These are phyloP conservation scores for Leucocoprinus leucothites DNA, from an alignment of 768 basidiomycete genomes.

Conservation along the genomic window DNA sequence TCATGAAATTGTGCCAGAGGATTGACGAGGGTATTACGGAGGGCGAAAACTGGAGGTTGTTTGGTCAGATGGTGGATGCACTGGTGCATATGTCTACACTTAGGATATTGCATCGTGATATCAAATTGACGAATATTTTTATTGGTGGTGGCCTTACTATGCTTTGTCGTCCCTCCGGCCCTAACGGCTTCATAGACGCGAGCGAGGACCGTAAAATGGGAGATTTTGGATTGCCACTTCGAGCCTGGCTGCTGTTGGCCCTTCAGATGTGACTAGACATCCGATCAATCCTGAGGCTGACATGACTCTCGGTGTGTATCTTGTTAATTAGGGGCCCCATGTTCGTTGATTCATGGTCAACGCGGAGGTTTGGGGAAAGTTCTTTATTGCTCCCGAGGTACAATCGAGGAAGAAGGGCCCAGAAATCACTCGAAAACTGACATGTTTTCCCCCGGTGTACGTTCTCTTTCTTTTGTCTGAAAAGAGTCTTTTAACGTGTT, in stretches of 20 bases:
- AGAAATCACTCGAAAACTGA: conserved; percentile 86
- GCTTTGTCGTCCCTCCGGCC: too few species aligned
- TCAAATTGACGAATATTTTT: conserved; percentile 93
- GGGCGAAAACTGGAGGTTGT: conserved; percentile 85
- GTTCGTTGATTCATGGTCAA: too few species aligned
- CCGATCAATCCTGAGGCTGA: conserved; percentile 51
- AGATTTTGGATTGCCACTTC: conserved; percentile 92
- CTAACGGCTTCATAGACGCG: conserved; percentile 44
- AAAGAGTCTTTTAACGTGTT: conserved; percentile 26
- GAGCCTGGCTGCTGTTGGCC: conserved; percentile 74
- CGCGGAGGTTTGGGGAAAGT: conserved; percentile 83
- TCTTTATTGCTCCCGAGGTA: conserved; percentile 93
- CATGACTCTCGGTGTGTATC: conserved; percentile 64
- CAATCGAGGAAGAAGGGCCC: conserved; percentile 58
- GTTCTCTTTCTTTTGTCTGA: conserved; percentile 32
- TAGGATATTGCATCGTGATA: conserved; percentile 86
- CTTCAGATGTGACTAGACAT: conserved; percentile 57
- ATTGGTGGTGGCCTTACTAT: conserved; percentile 50
- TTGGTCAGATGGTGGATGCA: conserved; percentile 88
- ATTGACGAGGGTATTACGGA: conserved; percentile 80
- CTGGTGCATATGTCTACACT: conserved; percentile 85
- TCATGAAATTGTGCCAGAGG: conserved; percentile 42
- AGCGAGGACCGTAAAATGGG: conserved; percentile 90
- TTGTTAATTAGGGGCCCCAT: background rate
- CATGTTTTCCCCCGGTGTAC: conserved; percentile 89